Evolutionary conservation across 2,329 filamentous ascomycete genomes (phyloP), one percentile per base, ranked within the genome.

Genomic region (Neurospora sp.): DNA sequence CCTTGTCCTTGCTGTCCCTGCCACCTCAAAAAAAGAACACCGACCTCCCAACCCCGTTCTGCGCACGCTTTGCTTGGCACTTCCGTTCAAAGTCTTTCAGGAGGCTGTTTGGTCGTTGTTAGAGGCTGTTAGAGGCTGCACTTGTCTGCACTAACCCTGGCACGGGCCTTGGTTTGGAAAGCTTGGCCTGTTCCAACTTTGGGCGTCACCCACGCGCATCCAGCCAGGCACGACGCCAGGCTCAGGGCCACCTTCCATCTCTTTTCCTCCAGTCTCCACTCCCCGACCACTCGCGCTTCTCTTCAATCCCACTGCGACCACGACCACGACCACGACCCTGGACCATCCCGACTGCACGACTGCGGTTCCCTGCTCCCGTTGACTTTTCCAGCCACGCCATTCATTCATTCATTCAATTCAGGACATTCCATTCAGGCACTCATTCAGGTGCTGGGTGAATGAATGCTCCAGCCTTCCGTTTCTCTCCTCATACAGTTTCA

Each of bases 371-470:
- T 71, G 65, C 46, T 67, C 57, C 66, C 38, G 66, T 70, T 71
- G 68, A 73, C 68, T 73, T 73, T 75, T 75, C 75, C 75, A 76
- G 74, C 74, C 74, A 76, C 75, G 74, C 71, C 43, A 67, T 68
- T 69, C 66, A 40, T 70, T 70, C 39, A 57, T 71, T 71, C 62
- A 68, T 67, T 69, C n/a, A 28, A 17, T 57, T 33, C 46, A 17
- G 46, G 52, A 57, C 23, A 57, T 57, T 57, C 46, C 46, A 57
- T 28, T 57, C 52, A 8, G 43, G 43, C 43, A 52, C 19, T 52
- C 15, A 41, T 41, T 41, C 39, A 17, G 39, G 15, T 40, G 39
- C 17, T n/a, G 8, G 8, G 40, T n/a, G 12, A 8, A 36, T 36
- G 28, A 36, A 33, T 57, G 46, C 46, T 33, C 46, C 46, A 57